These are phyloP conservation scores for Alternaria brassicicola DNA, from an alignment of 2,329 filamentous ascomycete species.

Conservation along the genomic window DNA sequence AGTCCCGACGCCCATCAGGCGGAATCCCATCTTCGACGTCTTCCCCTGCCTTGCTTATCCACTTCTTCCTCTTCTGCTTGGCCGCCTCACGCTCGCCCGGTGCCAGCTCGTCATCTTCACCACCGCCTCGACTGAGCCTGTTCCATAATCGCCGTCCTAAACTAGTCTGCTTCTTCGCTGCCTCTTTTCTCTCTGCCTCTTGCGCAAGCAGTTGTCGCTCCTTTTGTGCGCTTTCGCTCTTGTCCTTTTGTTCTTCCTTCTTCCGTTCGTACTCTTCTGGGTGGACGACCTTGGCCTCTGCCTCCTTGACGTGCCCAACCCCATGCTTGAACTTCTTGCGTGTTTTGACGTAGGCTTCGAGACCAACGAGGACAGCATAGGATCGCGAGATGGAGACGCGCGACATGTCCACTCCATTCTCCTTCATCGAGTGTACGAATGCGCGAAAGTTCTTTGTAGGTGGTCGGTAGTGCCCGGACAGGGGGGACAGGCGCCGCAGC, in stretches of 20 bases:
- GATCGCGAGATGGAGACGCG: slow-evolving; percentile 79
- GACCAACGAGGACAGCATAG: slow-evolving; percentile 80
- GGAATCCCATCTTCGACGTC: slow-evolving; percentile 47
- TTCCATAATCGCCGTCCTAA: slow-evolving; percentile 41
- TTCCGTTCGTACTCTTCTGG: slow-evolving; percentile 62
- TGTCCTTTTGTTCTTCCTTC: slow-evolving; percentile 59
- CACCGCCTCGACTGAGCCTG: slow-evolving; percentile 26
- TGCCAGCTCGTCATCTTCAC: slow-evolving; percentile 24
- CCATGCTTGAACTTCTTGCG: slow-evolving; percentile 66
- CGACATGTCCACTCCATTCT: slow-evolving; percentile 77
- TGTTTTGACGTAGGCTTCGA: slow-evolving; percentile 79
- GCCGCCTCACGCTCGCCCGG: slow-evolving; percentile 27
- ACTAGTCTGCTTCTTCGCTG: slow-evolving; percentile 46
- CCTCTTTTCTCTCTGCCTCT: slow-evolving; percentile 54
- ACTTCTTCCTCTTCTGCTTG: slow-evolving; percentile 35
- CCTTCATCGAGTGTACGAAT: slow-evolving; percentile 75
- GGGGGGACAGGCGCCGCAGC: slow-evolving; percentile 71
- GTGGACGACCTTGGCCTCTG: slow-evolving; percentile 65
- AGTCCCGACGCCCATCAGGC: slow-evolving; percentile 36
- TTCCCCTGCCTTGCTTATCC: slow-evolving; percentile 40
- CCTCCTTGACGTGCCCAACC: slow-evolving; percentile 57
- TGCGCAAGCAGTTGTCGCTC: slow-evolving; percentile 60
- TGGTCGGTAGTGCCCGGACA: slow-evolving; percentile 81
- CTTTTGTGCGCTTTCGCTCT: slow-evolving; percentile 65
- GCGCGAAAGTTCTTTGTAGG: slow-evolving; percentile 82